Evolutionary conservation across 2,329 filamentous ascomycete species (phyloP), one percentile per base, ranked within the genome.

Genomic region (Cladosporium sp.): DNA sequence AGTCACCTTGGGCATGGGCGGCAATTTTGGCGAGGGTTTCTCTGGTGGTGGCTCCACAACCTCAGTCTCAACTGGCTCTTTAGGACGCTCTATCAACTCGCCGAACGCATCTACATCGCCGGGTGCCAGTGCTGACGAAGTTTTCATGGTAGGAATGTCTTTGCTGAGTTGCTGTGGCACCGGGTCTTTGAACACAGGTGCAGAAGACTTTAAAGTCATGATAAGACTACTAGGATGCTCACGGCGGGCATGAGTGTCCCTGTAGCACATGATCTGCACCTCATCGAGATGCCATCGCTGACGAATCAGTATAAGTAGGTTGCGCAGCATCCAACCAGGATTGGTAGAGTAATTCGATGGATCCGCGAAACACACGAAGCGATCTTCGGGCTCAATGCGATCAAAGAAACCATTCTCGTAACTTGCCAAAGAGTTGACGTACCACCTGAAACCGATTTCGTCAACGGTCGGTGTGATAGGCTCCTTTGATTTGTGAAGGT

Each of bases 361-460:
- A 70, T 99, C 94, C 19, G 89, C 89, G 70, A 99, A 97, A 51
- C 88, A 86, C 19, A 97, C 82, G 69, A 87, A 97, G 60, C 83
- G 83, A 71, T 97, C 90, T 64, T 88, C 81, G n/a, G 84, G 79
- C 2, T 83, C 76, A 6, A 88, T 80, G 19, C 82, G 81, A 45
- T 88, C 80, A 72, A 99, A 99, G 74, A 99, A 99, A 1, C 90
- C 91, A 22, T 81, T 83, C 69, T 99, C 94, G 66, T 89, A 97
- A 34, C 84, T 81, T 22, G 87, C 83, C 12, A 99, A 79, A 1
- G 87, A 84, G 1, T 82, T 89, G 48, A 99, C 80, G 25, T 84
- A 81, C 94, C 94, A 99, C 47, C 76, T 79, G 66, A 85, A 94
- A 0, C 83, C 82, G 17, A 89, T 76, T 5, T 84, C 82, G 28